phyloP scores from a whole-genome alignment of 768 basidiomycete species.

The Russula olivacea region DNA sequence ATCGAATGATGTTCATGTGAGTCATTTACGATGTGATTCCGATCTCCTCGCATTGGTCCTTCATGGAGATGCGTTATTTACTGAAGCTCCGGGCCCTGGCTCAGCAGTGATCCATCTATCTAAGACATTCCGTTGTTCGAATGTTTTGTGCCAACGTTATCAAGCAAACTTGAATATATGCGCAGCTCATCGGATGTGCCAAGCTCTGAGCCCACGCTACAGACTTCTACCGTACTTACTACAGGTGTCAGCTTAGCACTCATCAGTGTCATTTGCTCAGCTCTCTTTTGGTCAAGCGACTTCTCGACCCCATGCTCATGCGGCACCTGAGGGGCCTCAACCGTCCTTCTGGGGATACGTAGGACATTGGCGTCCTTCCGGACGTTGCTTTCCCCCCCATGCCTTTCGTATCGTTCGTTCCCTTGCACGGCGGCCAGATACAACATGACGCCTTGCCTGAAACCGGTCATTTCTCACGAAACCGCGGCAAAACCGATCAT shows the following conservation, averaged over 20 bases:
- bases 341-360: conserved; percentile 4
- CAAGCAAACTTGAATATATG: too few species aligned
- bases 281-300: background rate
- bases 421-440: background rate
- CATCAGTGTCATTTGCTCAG: background rate
- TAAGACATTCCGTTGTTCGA: background rate
- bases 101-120: background rate
- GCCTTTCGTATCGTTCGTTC: background rate
- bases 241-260: background rate
- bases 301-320: background rate
- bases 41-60: background rate
- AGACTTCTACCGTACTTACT: background rate
- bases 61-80: background rate
- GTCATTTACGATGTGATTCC: background rate
- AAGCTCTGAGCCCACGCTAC: background rate
- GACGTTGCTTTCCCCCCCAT: background rate
- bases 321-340: background rate
- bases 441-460: background rate
- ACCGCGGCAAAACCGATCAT: background rate
- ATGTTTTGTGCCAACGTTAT: too few species aligned
- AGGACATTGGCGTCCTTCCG: background rate
- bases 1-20: background rate
- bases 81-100: background rate
- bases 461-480: background rate
- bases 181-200: background rate